phyloP scores from a whole-genome alignment of 1,139 yeast species.

The Blastobotrys ciferrii region DNA sequence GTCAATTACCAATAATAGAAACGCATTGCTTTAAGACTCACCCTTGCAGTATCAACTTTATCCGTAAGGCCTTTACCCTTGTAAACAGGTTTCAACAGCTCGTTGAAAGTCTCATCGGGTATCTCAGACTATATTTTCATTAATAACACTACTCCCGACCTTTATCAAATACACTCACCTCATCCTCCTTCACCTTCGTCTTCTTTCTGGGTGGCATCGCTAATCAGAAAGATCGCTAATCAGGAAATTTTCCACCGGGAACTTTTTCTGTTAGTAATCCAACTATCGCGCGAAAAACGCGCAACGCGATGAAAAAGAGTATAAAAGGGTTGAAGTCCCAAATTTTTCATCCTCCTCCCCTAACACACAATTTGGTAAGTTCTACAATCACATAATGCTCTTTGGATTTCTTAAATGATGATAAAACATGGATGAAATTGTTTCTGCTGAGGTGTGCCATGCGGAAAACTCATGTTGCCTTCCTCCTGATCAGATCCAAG shows the following conservation, averaged over 20 bases:
- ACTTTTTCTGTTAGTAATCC: background rate
- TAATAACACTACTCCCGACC: background rate
- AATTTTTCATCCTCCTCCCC: background rate
- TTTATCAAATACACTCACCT: background rate
- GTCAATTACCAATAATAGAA: constrained; percentile 19
- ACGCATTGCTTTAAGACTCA: constrained; percentile 23
- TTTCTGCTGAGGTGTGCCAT: constrained; percentile 6
- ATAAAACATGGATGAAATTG: constrained; percentile 3
- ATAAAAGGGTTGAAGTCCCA: background rate
- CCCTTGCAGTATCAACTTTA: constrained; percentile 72
- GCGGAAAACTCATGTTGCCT: constrained; percentile 8
- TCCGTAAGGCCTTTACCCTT: constrained; percentile 86
- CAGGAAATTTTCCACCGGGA: background rate
- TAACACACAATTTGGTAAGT: constrained; percentile 4
- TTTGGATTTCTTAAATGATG: background rate
- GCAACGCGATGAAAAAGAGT: background rate
- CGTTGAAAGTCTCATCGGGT: constrained; percentile 49
- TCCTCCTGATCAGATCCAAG: constrained; percentile 3
- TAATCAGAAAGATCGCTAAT: constrained; percentile 1
- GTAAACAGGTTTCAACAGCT: constrained; percentile 73
- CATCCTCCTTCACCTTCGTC: background rate
- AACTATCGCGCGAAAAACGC: background rate
- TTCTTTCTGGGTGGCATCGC: constrained; percentile 9
- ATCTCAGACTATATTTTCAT: background rate
- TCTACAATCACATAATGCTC: background rate